phyloP scores from a whole-genome alignment of 768 basidiomycete genomes.

The Calocybe gangraenosa region DNA sequence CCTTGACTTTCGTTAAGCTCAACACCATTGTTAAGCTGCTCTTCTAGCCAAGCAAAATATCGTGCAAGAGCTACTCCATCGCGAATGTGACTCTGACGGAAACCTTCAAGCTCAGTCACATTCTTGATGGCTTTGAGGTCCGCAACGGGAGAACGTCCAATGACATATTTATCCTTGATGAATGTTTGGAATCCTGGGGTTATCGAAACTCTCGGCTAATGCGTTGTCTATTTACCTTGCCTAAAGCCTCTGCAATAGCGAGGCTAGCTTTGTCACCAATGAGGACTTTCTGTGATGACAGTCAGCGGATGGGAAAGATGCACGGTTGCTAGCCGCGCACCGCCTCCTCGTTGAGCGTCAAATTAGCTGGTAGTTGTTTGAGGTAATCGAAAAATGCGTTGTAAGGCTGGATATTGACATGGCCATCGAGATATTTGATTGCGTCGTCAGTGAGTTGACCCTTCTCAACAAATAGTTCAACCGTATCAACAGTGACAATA shows the following conservation, averaged over 20 bases:
- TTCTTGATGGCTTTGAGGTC: constrained; percentile 84
- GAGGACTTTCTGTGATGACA: constrained; percentile 58
- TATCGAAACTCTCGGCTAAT: background rate
- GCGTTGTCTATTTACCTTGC: constrained; percentile 40
- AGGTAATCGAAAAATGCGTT: constrained; percentile 63
- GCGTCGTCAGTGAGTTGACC: constrained; percentile 43
- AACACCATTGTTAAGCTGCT: constrained; percentile 60
- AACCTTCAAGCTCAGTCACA: constrained; percentile 78
- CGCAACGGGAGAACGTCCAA: constrained; percentile 68
- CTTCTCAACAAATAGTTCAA: constrained; percentile 67
- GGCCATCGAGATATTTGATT: constrained; percentile 44
- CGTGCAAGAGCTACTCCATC: constrained; percentile 85
- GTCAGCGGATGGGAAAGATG: background rate
- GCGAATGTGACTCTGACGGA: constrained; percentile 82
- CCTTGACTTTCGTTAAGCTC: constrained; percentile 76
- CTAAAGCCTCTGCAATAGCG: constrained; percentile 78
- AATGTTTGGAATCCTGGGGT: background rate
- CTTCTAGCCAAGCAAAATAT: constrained; percentile 96
- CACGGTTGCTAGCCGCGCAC: constrained; percentile 20
- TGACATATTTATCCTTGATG: constrained; percentile 50
- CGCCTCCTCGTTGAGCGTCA: constrained; percentile 28
- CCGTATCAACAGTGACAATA: constrained; percentile 56
- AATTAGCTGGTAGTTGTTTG: constrained; percentile 35
- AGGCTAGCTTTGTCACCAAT: constrained; percentile 76
- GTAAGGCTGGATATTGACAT: constrained; percentile 70